Evolutionary conservation across 2,329 filamentous ascomycete species (phyloP).

Genomic region (Clathrospora elynae): DNA sequence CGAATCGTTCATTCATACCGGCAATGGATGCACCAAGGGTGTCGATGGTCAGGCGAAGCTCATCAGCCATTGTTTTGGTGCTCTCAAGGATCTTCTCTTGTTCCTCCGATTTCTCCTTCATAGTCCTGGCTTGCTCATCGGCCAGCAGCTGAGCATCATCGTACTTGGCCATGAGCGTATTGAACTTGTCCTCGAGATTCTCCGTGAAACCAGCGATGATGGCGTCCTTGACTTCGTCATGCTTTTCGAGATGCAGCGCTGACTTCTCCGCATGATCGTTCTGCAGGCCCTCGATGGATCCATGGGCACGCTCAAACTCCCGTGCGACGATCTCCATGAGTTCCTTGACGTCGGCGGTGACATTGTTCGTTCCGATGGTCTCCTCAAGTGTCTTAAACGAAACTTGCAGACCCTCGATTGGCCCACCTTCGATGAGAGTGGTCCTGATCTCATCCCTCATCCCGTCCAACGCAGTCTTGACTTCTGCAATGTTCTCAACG

Average conservation of each 20-base stretch:
- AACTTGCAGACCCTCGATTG: slow-evolving; percentile 62
- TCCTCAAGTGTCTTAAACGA: slow-evolving; percentile 73
- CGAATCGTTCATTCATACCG: slow-evolving; percentile 64
- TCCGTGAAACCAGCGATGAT: slow-evolving; percentile 60
- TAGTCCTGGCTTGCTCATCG: slow-evolving; percentile 73
- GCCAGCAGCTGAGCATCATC: slow-evolving; percentile 79
- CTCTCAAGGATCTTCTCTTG: slow-evolving; percentile 74
- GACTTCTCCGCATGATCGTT: slow-evolving; percentile 72
- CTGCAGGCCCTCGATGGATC: slow-evolving; percentile 78
- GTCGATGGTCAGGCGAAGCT: slow-evolving; percentile 84
- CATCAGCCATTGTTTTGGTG: slow-evolving; percentile 82
- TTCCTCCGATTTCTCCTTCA: slow-evolving; percentile 73
- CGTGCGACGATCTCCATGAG: slow-evolving; percentile 75
- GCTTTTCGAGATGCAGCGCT: slow-evolving; percentile 61
- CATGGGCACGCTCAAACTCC: slow-evolving; percentile 86
- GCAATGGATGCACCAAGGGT: slow-evolving; percentile 72
- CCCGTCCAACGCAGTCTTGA: slow-evolving; percentile 77
- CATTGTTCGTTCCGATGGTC: slow-evolving; percentile 59
- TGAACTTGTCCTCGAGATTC: slow-evolving; percentile 77
- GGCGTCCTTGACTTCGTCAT: slow-evolving; percentile 62
- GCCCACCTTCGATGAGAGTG: slow-evolving; percentile 76
- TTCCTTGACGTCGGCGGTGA: slow-evolving; percentile 59
- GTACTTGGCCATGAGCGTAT: slow-evolving; percentile 82
- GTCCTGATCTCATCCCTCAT: slow-evolving; percentile 76
- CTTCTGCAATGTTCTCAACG: slow-evolving; percentile 75